phyloP scores from a whole-genome alignment of 129 eudicot species.

The Flaveria bidentis region DNA sequence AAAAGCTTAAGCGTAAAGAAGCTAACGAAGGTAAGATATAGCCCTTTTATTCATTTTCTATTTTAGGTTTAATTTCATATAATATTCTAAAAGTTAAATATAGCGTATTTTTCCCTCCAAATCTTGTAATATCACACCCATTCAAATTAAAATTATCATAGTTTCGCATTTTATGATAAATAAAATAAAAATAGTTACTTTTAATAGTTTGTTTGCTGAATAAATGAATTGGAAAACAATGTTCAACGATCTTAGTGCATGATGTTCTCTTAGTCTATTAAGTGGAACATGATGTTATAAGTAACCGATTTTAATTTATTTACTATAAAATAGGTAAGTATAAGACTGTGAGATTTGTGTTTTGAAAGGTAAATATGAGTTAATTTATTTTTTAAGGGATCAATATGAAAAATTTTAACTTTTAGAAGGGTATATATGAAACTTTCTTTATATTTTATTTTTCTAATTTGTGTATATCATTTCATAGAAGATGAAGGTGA shows the following conservation, averaged over 20 bases:
- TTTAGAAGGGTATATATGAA: slow-evolving; percentile 5
- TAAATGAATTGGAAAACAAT: not conserved
- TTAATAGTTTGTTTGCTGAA: not conserved
- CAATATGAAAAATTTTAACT: not conserved
- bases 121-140: not conserved
- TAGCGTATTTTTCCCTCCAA: not conserved
- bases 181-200: too few species aligned
- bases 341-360: not conserved
- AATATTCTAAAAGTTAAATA: not conserved
- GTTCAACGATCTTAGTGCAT: not conserved
- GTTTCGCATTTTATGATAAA: not conserved
- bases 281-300: too few species aligned
- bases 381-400: not conserved
- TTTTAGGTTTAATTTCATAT: not conserved
- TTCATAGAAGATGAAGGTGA: slow-evolving; percentile 26
- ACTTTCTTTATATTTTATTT: not conserved
- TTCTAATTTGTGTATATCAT: slow-evolving; percentile 12
- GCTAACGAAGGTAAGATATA: slow-evolving; percentile 19
- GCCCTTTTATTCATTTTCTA: not conserved
- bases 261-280: not conserved
- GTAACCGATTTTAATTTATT: not conserved
- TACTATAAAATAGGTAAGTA: not conserved
- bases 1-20: slow-evolving; percentile 37
- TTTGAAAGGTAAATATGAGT: not conserved
- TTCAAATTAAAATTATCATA: not conserved